These are phyloP conservation scores for Clonostachys chloroleuca DNA, from an alignment of 2,329 filamentous ascomycete genomes.

Conservation along the genomic window DNA sequence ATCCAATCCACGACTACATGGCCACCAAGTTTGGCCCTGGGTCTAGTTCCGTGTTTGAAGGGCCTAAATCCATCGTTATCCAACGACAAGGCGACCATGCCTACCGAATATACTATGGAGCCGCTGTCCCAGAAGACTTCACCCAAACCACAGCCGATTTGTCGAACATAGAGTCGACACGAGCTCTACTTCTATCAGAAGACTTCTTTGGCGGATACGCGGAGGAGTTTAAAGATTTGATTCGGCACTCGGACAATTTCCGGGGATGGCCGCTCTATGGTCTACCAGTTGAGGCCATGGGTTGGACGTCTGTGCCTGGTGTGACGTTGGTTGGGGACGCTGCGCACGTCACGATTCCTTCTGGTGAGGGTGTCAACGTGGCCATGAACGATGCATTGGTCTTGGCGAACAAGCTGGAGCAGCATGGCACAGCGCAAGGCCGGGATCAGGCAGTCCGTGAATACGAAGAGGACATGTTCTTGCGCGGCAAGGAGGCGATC, in stretches of 20 bases:
- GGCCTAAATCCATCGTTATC: not conserved
- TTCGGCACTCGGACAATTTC: not conserved
- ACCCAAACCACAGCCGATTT: not conserved
- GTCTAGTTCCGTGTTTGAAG: not conserved
- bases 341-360: slow-evolving; percentile 45
- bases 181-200: not conserved
- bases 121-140: no score
- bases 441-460: not conserved
- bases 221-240: not conserved
- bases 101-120: not conserved
- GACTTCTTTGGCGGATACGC: not conserved
- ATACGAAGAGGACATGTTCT: not conserved
- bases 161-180: not conserved
- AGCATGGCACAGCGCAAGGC: not conserved
- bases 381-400: slow-evolving; percentile 44
- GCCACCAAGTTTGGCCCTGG: not conserved
- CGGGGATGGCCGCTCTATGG: not conserved
- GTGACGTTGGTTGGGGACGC: slow-evolving; percentile 50
- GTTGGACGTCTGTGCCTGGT: slow-evolving; percentile 33
- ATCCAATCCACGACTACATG: not conserved
- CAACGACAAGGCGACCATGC: not conserved
- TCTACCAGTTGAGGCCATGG: slow-evolving; percentile 24
- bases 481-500: not conserved
- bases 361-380: slow-evolving; percentile 49
- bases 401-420: slow-evolving; percentile 14